A percentile compares a stretch with the other conserved stretches of the same genome.
Conservation (phyloP, 768 basidiomycete genomes). For the Pleurotus eryngii region DNA sequence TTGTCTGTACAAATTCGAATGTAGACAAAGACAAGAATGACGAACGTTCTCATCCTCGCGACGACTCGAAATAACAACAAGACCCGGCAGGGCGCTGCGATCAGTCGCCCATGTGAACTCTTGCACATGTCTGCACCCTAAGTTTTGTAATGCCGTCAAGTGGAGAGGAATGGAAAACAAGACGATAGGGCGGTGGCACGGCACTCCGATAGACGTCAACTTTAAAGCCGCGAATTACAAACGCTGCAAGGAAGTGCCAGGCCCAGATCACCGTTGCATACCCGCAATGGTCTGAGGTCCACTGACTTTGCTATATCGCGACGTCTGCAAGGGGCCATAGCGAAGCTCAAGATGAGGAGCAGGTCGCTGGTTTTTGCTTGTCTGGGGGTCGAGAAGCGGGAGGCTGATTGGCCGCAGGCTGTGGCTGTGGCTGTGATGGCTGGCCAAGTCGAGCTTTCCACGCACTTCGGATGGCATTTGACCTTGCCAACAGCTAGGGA, state of each 20-base stretch:
- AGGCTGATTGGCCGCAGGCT: conserved; percentile 15
- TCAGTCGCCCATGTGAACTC: background rate
- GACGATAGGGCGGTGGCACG: background rate
- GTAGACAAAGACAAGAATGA: background rate
- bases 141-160: background rate
- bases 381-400: conserved; percentile 21
- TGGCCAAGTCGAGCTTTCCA: conserved; percentile 69
- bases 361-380: background rate
- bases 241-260: background rate
- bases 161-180: background rate
- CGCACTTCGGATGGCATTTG: conserved; percentile 58
- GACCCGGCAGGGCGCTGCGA: background rate
- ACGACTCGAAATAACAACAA: background rate
- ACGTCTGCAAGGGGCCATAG: conserved; percentile 63
- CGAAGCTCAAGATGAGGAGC: conserved; percentile 36
- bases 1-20: conserved; percentile 7
- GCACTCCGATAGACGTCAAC: background rate
- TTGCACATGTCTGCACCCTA: too few relatives aligned
- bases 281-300: conserved; percentile 62
- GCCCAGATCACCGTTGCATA: conserved; percentile 30
- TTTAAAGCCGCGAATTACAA: conserved; percentile 1
- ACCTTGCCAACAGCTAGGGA: conserved; percentile 62
- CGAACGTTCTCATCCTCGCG: background rate
- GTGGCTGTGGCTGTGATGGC: conserved; percentile 24
- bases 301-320: conserved; percentile 72